phyloP scores from a whole-genome alignment of 495 filamentous ascomycete genomes.

The Aspergillus conjunctus region DNA sequence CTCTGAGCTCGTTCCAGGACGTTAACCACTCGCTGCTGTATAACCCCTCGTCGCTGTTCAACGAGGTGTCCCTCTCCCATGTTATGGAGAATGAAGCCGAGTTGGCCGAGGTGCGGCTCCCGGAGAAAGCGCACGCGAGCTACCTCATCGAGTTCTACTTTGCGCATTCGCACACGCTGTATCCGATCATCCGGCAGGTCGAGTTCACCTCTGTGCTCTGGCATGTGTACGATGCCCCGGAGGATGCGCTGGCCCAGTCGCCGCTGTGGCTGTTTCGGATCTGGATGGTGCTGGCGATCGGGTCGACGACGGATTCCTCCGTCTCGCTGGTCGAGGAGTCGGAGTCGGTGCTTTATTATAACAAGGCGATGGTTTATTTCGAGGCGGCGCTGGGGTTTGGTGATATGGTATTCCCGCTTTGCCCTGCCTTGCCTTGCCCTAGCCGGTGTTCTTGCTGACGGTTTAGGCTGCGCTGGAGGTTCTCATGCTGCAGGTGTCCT shows the following conservation, averaged over 20 bases:
- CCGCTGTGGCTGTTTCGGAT: conserved; percentile 38
- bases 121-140: conserved; percentile 31
- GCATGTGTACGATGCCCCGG: conserved; percentile 32
- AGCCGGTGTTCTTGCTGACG: conserved; percentile 2
- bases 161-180: conserved; percentile 45
- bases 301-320: conserved; percentile 41
- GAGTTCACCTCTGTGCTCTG: conserved; percentile 35
- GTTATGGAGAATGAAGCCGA: conserved; percentile 7
- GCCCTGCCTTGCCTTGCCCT: no score
- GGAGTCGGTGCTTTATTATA: conserved; percentile 38
- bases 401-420: conserved; percentile 32
- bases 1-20: not conserved
- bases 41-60: not conserved
- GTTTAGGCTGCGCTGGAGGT: conserved; percentile 39
- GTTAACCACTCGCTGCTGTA: not conserved
- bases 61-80: not conserved
- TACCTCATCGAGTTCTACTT: conserved; percentile 43
- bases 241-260: conserved; percentile 29
- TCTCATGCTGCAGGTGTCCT: conserved; percentile 46
- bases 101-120: conserved; percentile 18
- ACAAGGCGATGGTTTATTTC: conserved; percentile 42
- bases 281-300: conserved; percentile 47
- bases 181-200: conserved; percentile 36
- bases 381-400: conserved; percentile 39
- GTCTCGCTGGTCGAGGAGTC: conserved; percentile 42